Conservation (phyloP, 2,329 filamentous ascomycete species). For the Penicillium sp. region DNA sequence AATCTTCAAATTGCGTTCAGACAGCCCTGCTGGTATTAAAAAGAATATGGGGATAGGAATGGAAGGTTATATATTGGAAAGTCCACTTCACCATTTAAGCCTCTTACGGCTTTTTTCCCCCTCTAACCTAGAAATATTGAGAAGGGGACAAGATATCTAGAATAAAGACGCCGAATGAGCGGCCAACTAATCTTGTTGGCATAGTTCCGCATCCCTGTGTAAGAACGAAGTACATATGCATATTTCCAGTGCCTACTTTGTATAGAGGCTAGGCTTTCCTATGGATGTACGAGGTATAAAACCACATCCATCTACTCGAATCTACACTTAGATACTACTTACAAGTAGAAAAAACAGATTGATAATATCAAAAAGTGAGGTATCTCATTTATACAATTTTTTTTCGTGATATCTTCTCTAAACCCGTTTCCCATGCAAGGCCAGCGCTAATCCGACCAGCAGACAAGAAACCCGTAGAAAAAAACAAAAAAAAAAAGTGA, state of each 20-base stretch:
- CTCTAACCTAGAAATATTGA: too few relatives aligned
- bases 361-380: constrained; percentile 10
- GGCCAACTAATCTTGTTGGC: too few relatives aligned
- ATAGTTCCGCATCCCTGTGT: not conserved
- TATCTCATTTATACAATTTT: constrained; percentile 26
- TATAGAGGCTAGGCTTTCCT: not conserved
- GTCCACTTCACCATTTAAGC: too few relatives aligned
- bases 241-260: too few relatives aligned
- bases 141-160: too few relatives aligned
- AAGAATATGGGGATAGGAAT: not conserved
- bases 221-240: not conserved
- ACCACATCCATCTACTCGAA: not conserved
- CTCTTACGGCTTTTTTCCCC: too few relatives aligned
- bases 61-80: too few relatives aligned
- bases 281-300: not conserved
- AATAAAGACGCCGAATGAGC: too few relatives aligned
- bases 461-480: constrained; percentile 26
- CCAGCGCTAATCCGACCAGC: constrained; percentile 36
- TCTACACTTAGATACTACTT: not conserved
- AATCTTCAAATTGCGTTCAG: constrained; percentile 14
- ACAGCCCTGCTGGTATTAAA: too few relatives aligned
- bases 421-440: constrained; percentile 28
- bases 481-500: constrained; percentile 11
- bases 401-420: constrained; percentile 22
- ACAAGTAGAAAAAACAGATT: not conserved